A percentile compares a stretch with the other conserved stretches of the same genome.
Conservation (phyloP, 495 filamentous ascomycete genomes). For the Chlorociboria aeruginascens region DNA sequence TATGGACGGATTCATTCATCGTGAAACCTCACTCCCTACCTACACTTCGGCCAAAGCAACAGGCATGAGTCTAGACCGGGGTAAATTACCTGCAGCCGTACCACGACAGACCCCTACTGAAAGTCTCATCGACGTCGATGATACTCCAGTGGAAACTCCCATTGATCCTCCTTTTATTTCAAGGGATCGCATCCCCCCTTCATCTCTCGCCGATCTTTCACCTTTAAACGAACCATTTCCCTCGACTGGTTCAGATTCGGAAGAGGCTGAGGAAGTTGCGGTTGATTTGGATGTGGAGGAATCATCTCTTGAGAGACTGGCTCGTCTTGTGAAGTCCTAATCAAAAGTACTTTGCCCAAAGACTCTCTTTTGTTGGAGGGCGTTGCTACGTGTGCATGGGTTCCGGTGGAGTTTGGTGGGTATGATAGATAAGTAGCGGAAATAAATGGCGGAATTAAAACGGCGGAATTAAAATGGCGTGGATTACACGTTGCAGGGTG, state of each 20-base stretch:
- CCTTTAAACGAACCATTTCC: background rate
- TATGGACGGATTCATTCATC: constrained; percentile 13
- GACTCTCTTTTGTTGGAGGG: too few relatives aligned
- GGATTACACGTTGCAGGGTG: too few relatives aligned
- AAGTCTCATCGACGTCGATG: background rate
- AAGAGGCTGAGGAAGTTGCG: background rate
- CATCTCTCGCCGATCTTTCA: background rate
- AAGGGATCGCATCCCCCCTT: background rate
- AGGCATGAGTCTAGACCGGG: background rate
- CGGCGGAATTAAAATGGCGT: too few relatives aligned
- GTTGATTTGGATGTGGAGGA: constrained; percentile 2
- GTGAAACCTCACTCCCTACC: background rate
- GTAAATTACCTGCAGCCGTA: background rate
- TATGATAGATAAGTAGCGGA: too few relatives aligned
- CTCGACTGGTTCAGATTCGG: background rate
- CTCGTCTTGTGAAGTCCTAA: constrained; percentile 3
- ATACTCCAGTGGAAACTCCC: background rate
- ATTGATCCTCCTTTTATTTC: background rate
- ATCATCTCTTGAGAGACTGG: constrained; percentile 6
- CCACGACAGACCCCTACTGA: background rate
- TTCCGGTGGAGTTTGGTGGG: too few relatives aligned
- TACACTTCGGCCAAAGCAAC: background rate
- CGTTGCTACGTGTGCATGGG: too few relatives aligned
- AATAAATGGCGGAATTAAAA: too few relatives aligned
- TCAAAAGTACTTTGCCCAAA: background rate